Evolutionary conservation across 345 rosid genomes (phyloP), one percentile per base, ranked within the genome.

Genomic region (Laguncularia racemosa): DNA sequence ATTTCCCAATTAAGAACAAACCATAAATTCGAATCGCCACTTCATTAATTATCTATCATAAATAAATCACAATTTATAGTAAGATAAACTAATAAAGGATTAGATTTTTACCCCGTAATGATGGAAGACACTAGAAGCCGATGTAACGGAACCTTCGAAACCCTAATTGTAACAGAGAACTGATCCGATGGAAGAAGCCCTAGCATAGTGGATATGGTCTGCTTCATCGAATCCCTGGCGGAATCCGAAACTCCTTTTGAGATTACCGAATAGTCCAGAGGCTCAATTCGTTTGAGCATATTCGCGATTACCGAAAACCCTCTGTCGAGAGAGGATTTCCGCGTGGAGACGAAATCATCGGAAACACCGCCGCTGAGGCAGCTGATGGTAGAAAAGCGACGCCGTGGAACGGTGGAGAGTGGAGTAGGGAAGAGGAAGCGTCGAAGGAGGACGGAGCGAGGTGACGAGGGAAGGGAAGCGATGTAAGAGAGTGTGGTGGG

Each of bases 121-220:
- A 91, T 81, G 28, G 98, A 78, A 45, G 96, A 88, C 18, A 81
- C 61, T 59, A 91, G 85, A 46, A 91, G 83, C 51, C 85, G 85
- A 57, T 79, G 71, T 0, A 91, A 78, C 49, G 95, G 92, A 33
- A 74, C 79, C 46, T 73, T 70, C 14, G 85, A 84, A 52, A 91
- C 68, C 43, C 70, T 72, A 48, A 91, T 66, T 50, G 77, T 74
- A 52, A 88, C 85, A 48, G 84, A 59, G 72, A 91, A 88, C 16
- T 84, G 88, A 68, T 82, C 84, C 7, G 96, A 91, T 13, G 98
- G 98, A 17, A 91, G 90, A 54, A 91, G 78, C 3, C 98, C 98
- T 1, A 91, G 86, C 96, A 91, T 91, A 18, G 92, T 66, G 0
- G 96, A 88, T 33, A 91, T 84, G 61, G 97, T 88, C 76, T 81